Conservation (phyloP, 495 filamentous ascomycete species). For the Lasiosphaeria miniovina region DNA sequence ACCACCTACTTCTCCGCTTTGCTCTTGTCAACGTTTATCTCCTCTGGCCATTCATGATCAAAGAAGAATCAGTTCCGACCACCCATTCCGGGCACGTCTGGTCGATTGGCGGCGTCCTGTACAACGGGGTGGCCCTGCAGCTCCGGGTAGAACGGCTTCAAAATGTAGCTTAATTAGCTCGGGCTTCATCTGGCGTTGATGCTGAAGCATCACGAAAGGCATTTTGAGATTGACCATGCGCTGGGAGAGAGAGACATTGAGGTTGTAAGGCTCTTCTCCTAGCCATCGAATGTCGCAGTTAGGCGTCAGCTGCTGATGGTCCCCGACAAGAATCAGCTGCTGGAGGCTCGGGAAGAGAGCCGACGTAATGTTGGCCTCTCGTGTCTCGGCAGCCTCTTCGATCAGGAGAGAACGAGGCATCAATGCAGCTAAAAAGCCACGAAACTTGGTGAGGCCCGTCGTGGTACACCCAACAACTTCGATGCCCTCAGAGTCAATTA, state of each 20-base stretch:
- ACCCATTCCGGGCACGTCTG: slow-evolving; percentile 77
- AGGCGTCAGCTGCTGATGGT: slow-evolving; percentile 54
- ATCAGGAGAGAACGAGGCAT: slow-evolving; percentile 59
- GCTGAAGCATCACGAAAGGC: slow-evolving; percentile 56
- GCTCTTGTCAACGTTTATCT: slow-evolving; percentile 61
- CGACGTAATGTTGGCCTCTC: slow-evolving; percentile 54
- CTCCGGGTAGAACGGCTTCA: slow-evolving; percentile 62
- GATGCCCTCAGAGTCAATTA: slow-evolving; percentile 27
- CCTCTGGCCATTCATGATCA: slow-evolving; percentile 67
- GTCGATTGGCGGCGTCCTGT: slow-evolving; percentile 38
- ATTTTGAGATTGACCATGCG: slow-evolving; percentile 69
- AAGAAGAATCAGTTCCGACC: slow-evolving; percentile 66
- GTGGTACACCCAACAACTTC: slow-evolving; percentile 53
- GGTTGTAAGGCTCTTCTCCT: slow-evolving; percentile 66
- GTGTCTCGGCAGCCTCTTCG: slow-evolving; percentile 58
- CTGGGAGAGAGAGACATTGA: slow-evolving; percentile 51
- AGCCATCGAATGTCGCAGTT: slow-evolving; percentile 55
- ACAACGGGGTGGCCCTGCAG: slow-evolving; percentile 72
- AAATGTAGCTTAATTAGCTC: slow-evolving; percentile 60
- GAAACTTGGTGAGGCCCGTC: slow-evolving; percentile 84
- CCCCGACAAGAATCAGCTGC: slow-evolving; percentile 55
- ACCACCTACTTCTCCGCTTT: too few species aligned
- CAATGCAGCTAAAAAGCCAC: slow-evolving; percentile 66
- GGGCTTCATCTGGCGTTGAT: slow-evolving; percentile 72
- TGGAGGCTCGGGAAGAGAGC: slow-evolving; percentile 52